A percentile compares a stretch with the other conserved stretches of the same genome.
Conservation (phyloP, 192 early-diverging fungal species). For the Coemansia sp. region DNA sequence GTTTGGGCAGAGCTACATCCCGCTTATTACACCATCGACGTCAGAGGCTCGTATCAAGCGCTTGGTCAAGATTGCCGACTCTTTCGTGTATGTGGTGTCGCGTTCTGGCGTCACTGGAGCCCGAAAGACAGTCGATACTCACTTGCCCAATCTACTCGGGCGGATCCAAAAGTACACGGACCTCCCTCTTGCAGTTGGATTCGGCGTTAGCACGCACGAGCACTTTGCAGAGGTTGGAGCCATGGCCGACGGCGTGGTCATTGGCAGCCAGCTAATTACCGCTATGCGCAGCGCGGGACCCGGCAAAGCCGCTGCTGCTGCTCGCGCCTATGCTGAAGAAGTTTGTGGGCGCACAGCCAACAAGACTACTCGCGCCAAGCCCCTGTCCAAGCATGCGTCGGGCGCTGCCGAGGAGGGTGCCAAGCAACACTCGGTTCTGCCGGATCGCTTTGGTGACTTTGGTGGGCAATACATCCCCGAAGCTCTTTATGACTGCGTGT, state of each 20-base stretch:
- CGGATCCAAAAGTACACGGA: slow-evolving; percentile 78
- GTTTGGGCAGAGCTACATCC: slow-evolving; percentile 79
- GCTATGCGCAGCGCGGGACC: slow-evolving; percentile 63
- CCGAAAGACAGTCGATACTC: slow-evolving; percentile 60
- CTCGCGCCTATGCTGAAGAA: slow-evolving; percentile 55
- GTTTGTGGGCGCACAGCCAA: slow-evolving; percentile 52
- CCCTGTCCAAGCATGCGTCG: slow-evolving; percentile 17
- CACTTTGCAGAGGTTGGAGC: slow-evolving; percentile 84
- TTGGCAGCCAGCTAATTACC: slow-evolving; percentile 89
- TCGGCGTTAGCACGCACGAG: slow-evolving; percentile 87
- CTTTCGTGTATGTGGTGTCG: slow-evolving; percentile 95
- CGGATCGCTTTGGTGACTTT: slow-evolving; percentile 87
- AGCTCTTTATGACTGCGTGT: slow-evolving; percentile 91
- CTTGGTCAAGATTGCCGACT: slow-evolving; percentile 79
- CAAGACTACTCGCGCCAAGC: slow-evolving; percentile 25
- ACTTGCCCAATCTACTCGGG: slow-evolving; percentile 69
- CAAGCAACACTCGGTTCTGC: slow-evolving; percentile 56
- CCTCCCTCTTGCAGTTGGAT: slow-evolving; percentile 91
- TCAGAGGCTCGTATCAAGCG: slow-evolving; percentile 77
- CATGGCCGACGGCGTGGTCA: slow-evolving; percentile 93
- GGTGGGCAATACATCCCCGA: slow-evolving; percentile 98
- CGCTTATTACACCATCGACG: slow-evolving; percentile 91
- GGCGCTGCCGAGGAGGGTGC: slow-evolving; percentile 12
- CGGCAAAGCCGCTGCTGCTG: slow-evolving; percentile 43
- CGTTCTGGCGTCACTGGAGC: slow-evolving; percentile 94